These are phyloP conservation scores for Boletus subparvulus DNA, from an alignment of 768 basidiomycete genomes.

Conservation along the genomic window DNA sequence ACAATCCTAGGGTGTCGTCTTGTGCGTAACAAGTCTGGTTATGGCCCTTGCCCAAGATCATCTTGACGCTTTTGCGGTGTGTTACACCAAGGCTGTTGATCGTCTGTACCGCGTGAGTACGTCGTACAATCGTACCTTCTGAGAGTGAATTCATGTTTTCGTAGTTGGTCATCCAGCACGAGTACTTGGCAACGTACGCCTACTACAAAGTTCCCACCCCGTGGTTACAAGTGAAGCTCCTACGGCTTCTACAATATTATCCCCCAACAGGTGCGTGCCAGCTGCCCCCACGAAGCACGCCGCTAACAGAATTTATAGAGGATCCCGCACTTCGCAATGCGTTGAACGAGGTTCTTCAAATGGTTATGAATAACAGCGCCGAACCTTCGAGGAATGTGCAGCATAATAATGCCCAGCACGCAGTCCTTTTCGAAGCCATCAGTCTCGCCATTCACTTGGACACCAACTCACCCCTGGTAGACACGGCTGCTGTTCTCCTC, in stretches of 20 bases:
- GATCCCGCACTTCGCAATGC: constrained; percentile 77
- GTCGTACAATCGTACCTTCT: not conserved
- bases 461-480: constrained; percentile 84
- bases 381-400: constrained; percentile 94
- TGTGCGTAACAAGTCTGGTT: constrained; percentile 91
- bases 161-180: constrained; percentile 88
- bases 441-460: constrained; percentile 95
- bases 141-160: constrained; percentile 5
- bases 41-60: constrained; percentile 95
- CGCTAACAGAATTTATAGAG: constrained; percentile 46
- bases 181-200: constrained; percentile 85
- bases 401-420: constrained; percentile 98
- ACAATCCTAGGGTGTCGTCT: constrained; percentile 75
- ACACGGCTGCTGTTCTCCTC: constrained; percentile 84
- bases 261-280: constrained; percentile 77
- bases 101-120: constrained; percentile 71
- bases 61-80: constrained; percentile 85
- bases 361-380: constrained; percentile 87
- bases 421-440: constrained; percentile 98
- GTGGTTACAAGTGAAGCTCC: constrained; percentile 95
- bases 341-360: constrained; percentile 80
- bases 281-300: not conserved
- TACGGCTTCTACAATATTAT: constrained; percentile 93
- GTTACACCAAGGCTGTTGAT: constrained; percentile 93
- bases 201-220: constrained; percentile 98